These are phyloP conservation scores for Mycosphaerelloides madeirae DNA, from an alignment of 2,329 filamentous ascomycete genomes.

Conservation along the genomic window DNA sequence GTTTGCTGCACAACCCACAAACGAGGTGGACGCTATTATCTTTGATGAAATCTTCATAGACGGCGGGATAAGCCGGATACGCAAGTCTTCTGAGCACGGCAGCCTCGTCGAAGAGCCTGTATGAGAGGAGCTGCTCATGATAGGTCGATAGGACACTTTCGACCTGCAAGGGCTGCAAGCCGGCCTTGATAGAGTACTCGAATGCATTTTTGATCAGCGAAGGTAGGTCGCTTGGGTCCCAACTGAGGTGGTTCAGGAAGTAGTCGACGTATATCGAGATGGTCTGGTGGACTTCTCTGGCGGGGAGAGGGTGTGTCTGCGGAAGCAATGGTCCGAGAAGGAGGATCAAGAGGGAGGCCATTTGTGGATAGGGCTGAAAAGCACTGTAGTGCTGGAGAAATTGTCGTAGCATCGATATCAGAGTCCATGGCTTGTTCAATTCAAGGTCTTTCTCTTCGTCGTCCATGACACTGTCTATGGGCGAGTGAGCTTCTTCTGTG, in stretches of 20 bases:
- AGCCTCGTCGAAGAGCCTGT: slow-evolving; percentile 48
- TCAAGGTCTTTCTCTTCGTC: slow-evolving; percentile 25
- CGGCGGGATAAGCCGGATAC: slow-evolving; percentile 52
- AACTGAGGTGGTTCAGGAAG: slow-evolving; percentile 34
- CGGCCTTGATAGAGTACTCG: slow-evolving; percentile 38
- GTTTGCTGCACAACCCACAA: slow-evolving; percentile 54
- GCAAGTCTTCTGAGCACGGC: slow-evolving; percentile 53
- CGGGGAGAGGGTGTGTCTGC: slow-evolving; percentile 35
- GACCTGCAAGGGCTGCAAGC: slow-evolving; percentile 48
- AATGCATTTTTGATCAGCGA: slow-evolving; percentile 38
- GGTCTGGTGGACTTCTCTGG: slow-evolving; percentile 30
- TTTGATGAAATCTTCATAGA: slow-evolving; percentile 54
- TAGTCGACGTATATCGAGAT: slow-evolving; percentile 38
- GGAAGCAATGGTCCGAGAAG: slow-evolving; percentile 44
- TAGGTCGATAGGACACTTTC: slow-evolving; percentile 55
- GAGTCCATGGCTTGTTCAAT: slow-evolving; percentile 33
- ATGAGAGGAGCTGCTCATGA: slow-evolving; percentile 50
- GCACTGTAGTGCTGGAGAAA: slow-evolving; percentile 40
- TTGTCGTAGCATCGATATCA: slow-evolving; percentile 40
- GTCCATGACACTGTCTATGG: slow-evolving; percentile 9
- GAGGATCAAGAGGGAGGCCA: slow-evolving; percentile 44
- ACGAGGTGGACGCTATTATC: slow-evolving; percentile 52
- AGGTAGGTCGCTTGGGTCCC: slow-evolving; percentile 31
- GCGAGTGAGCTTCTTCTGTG: slow-evolving; percentile 2
- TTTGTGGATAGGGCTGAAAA: slow-evolving; percentile 43